A percentile compares a stretch with the other conserved stretches of the same genome.
These are phyloP conservation scores for Penicillium daleae DNA, from an alignment of 495 filamentous ascomycete genomes.

Conservation along the genomic window DNA sequence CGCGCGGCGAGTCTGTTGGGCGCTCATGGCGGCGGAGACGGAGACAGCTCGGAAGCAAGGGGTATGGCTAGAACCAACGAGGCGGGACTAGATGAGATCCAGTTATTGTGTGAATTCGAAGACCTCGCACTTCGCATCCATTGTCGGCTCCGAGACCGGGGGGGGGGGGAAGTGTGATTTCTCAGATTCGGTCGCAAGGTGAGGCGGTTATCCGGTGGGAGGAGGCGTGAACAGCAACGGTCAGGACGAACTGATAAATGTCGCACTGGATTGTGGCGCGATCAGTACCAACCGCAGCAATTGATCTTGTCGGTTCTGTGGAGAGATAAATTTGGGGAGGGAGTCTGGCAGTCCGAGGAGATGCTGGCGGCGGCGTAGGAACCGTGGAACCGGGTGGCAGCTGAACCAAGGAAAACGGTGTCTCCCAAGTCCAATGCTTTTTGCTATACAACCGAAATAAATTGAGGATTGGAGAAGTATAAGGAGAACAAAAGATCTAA, in stretches of 20 bases:
- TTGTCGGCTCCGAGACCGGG: constrained; percentile 29
- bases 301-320: background rate
- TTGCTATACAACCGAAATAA: background rate
- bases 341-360: constrained; percentile 1
- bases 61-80: constrained; percentile 25
- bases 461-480: background rate
- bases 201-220: constrained; percentile 1
- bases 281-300: background rate
- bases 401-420: background rate
- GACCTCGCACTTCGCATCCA: constrained; percentile 40
- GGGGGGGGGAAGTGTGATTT: constrained; percentile 3
- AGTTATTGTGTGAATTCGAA: constrained; percentile 39
- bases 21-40: constrained; percentile 19
- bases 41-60: constrained; percentile 6
- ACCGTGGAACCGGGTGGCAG: constrained; percentile 12
- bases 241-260: background rate
- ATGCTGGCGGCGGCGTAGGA: constrained; percentile 5
- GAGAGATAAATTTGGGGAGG: background rate
- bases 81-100: constrained; percentile 27
- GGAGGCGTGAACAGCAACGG: background rate
- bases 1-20: constrained; percentile 30
- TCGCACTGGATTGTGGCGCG: background rate
- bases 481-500: background rate
- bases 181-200: constrained; percentile 17
- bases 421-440: background rate